These are phyloP conservation scores for Chalciporus piperatus DNA, from an alignment of 768 basidiomycete genomes.

Conservation along the genomic window DNA sequence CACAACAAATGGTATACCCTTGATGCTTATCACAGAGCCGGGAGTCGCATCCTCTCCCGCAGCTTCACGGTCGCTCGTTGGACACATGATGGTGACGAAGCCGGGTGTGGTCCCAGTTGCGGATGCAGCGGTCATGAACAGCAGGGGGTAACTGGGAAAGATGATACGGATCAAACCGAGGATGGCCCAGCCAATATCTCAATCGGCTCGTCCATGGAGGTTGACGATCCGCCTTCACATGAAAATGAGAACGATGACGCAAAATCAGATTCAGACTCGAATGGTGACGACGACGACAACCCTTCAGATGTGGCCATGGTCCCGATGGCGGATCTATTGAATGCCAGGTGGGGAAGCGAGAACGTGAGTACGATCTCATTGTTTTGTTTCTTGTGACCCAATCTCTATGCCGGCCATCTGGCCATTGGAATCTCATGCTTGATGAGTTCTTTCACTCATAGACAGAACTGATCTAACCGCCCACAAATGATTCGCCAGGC, in stretches of 20 bases:
- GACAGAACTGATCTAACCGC: background rate
- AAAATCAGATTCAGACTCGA: constrained; percentile 41
- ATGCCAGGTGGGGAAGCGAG: constrained; percentile 80
- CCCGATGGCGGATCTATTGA: constrained; percentile 94
- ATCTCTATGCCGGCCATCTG: background rate
- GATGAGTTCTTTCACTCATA: background rate
- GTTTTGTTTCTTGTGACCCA: background rate
- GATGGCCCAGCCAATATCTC: constrained; percentile 21
- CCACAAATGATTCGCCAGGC: constrained; percentile 48
- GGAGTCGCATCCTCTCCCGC: constrained; percentile 87
- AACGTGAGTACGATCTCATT: constrained; percentile 55
- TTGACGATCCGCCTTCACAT: constrained; percentile 21
- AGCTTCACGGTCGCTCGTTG: constrained; percentile 82
- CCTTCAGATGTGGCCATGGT: constrained; percentile 82
- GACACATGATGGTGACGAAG: constrained; percentile 37
- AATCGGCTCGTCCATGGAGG: constrained; percentile 29
- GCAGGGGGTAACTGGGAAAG: constrained; percentile 37
- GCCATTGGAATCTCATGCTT: background rate
- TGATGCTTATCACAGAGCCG: constrained; percentile 80
- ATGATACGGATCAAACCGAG: constrained; percentile 29
- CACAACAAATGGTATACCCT: constrained; percentile 56
- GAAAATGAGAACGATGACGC: constrained; percentile 16
- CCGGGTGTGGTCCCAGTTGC: constrained; percentile 3
- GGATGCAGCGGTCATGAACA: constrained; percentile 4
- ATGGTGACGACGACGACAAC: constrained; percentile 49